Base-by-base conservation (phyloP, 768 basidiomycete species). In the Rhizopogon vinicolor region DNA sequence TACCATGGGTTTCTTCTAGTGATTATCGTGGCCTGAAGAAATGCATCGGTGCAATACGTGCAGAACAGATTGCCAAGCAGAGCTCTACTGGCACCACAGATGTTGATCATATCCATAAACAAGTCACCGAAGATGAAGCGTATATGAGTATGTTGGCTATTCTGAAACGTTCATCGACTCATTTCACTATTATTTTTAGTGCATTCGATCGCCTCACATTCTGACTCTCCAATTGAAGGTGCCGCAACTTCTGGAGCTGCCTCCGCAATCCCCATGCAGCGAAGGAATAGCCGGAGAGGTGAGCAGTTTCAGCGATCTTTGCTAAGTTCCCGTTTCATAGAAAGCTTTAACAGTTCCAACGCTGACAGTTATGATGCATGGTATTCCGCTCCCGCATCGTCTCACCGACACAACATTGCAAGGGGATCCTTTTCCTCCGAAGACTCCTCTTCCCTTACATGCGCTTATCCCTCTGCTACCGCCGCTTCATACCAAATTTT, bases 21-120 rank as follows among this genome's bases (percentile, higher is more conserved):
- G 82, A 91, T 65, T 92, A 91, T 62, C 78, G 79, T 2, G 81
- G 77, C 8, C 79, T 92, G 14, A 91, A 91, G 69, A 85, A 81
- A 58, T 75, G 77, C 13, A 85, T 91, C 22, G 73, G 74, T 13
- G 76, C 77, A 1, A 82, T 90, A 53, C 78, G 78, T 35, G 72
- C 70, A 53, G 69, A 67, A 0, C 70, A 72, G 52, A 39, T 64
- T 9, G 56, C 63, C 18, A 37, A 52, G 10, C 55, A 52, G 44
- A 60, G 44, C 51, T 53, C 56, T 31, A 58, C 62, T 44, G 55
- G 43, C n/a, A 52, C 48, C 1, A 48, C 40, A 5, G 46, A 59
- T 25, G 19, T 41, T 12, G 40, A 57, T 51, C 52, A 45, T n/a
- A 25, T 29, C 35, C 49, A 45, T 39, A 22, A 51, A 33, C 33